phyloP scores from a whole-genome alignment of 495 filamentous ascomycete species.

The Thozetella sp. region DNA sequence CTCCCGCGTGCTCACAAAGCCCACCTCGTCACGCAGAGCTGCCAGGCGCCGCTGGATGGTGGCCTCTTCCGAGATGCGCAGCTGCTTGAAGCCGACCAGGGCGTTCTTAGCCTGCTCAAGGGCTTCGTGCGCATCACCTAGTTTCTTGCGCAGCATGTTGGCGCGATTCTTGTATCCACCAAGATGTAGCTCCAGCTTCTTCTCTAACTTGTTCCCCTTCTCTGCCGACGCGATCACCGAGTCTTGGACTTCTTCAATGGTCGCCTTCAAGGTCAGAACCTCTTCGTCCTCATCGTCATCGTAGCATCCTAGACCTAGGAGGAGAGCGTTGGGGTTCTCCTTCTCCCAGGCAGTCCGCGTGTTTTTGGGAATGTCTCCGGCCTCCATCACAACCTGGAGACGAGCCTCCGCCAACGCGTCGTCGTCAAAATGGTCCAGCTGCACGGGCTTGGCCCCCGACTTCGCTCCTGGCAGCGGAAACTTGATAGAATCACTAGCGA shows the following conservation, averaged over 20 bases:
- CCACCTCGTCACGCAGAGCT: constrained; percentile 77
- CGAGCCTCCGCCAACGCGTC: constrained; percentile 71
- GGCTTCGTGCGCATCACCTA: constrained; percentile 75
- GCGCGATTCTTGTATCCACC: constrained; percentile 91
- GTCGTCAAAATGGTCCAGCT: constrained; percentile 72
- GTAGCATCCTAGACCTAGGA: constrained; percentile 81
- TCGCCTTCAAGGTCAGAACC: constrained; percentile 57
- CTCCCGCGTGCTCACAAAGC: constrained; percentile 80
- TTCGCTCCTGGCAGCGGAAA: constrained; percentile 70
- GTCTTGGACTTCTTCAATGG: constrained; percentile 73
- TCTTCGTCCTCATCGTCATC: constrained; percentile 71
- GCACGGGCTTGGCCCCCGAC: constrained; percentile 59
- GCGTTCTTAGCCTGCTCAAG: constrained; percentile 72
- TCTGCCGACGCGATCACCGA: constrained; percentile 72
- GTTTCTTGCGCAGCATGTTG: constrained; percentile 79
- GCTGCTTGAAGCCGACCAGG: constrained; percentile 72
- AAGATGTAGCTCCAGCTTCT: constrained; percentile 85
- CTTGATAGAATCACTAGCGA: constrained; percentile 78
- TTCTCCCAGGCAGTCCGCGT: constrained; percentile 72
- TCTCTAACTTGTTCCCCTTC: constrained; percentile 83
- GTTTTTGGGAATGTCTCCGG: constrained; percentile 58
- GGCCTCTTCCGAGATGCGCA: constrained; percentile 77
- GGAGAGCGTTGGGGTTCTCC: constrained; percentile 54
- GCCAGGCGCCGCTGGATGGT: constrained; percentile 74
- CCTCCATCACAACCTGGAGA: constrained; percentile 73